Evolutionary conservation across 306 rosid species (phyloP).

Genomic region (Malus domestica): DNA sequence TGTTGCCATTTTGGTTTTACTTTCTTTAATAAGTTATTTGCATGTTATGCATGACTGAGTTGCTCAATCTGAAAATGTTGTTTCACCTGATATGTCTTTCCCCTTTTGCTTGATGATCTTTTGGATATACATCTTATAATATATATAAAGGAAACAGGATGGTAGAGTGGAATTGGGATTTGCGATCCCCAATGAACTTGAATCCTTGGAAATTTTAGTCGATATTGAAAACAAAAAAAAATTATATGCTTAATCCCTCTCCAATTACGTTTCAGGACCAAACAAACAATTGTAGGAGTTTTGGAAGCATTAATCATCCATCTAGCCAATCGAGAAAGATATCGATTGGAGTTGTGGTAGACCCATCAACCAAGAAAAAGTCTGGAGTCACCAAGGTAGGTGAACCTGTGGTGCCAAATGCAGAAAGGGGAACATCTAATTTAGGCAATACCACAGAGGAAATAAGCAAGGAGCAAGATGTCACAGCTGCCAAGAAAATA

Average conservation of each 20-base stretch:
- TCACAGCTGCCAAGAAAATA: slow-evolving; percentile 24
- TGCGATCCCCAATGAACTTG: background rate
- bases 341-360: slow-evolving; percentile 76
- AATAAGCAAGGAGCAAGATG: slow-evolving; percentile 32
- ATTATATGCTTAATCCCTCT: slow-evolving; percentile 12
- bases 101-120: background rate
- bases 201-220: slow-evolving; percentile 4
- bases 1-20: background rate
- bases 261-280: slow-evolving; percentile 45
- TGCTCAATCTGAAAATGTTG: background rate
- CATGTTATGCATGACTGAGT: background rate
- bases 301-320: slow-evolving; percentile 50
- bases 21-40: background rate
- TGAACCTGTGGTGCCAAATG: slow-evolving; percentile 27
- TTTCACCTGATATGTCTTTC: background rate
- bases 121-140: background rate
- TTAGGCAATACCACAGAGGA: slow-evolving; percentile 24
- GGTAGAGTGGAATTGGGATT: background rate
- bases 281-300: slow-evolving; percentile 49
- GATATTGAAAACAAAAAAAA: background rate
- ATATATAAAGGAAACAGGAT: background rate
- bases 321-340: slow-evolving; percentile 84
- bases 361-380: slow-evolving; percentile 36
- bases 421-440: slow-evolving; percentile 33
- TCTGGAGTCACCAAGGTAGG: slow-evolving; percentile 34